A percentile compares a stretch with the other conserved stretches of the same genome.
Evolutionary conservation across 2,329 filamentous ascomycete genomes (phyloP).

Genomic region (Venturia asperata): DNA sequence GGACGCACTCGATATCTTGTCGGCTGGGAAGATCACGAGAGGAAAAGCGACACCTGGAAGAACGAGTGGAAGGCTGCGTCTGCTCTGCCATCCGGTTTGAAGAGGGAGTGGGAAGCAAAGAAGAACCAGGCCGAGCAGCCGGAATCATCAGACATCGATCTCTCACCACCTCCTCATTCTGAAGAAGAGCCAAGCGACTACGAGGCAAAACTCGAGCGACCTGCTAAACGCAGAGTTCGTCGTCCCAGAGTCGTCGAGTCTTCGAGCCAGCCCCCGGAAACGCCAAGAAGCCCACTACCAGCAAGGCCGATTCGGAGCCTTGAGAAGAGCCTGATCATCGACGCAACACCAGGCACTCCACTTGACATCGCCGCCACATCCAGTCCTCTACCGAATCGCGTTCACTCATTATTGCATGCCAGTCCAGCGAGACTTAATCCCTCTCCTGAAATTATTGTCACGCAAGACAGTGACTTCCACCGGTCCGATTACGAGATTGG

Average conservation of each 20-base stretch:
- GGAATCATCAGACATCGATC: slow-evolving; percentile 7
- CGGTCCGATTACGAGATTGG: slow-evolving; percentile 16
- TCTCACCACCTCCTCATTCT: slow-evolving; percentile 8
- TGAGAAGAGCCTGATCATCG: slow-evolving; percentile 10
- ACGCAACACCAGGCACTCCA: background rate
- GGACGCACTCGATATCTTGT: slow-evolving; percentile 8
- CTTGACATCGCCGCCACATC: slow-evolving; percentile 2
- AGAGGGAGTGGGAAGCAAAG: slow-evolving; percentile 11
- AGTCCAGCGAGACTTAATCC: background rate
- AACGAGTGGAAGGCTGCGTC: slow-evolving; percentile 12
- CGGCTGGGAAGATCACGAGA: slow-evolving; percentile 14
- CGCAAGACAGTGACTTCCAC: slow-evolving; percentile 9
- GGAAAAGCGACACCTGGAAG: slow-evolving; percentile 12
- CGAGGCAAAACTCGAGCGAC: slow-evolving; percentile 4
- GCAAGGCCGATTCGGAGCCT: slow-evolving; percentile 12
- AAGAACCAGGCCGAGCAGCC: slow-evolving; percentile 8
- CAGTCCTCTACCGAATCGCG: background rate
- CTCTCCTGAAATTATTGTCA: slow-evolving; percentile 12
- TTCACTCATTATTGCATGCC: slow-evolving; percentile 5
- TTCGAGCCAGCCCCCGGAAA: slow-evolving; percentile 5
- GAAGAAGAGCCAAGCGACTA: slow-evolving; percentile 13
- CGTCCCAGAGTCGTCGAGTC: slow-evolving; percentile 7
- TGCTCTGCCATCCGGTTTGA: slow-evolving; percentile 13
- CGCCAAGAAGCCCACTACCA: background rate
- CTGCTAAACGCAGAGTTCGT: background rate